phyloP scores from a whole-genome alignment of 176 grass and related monocot genomes.

The Avena atlantica region DNA sequence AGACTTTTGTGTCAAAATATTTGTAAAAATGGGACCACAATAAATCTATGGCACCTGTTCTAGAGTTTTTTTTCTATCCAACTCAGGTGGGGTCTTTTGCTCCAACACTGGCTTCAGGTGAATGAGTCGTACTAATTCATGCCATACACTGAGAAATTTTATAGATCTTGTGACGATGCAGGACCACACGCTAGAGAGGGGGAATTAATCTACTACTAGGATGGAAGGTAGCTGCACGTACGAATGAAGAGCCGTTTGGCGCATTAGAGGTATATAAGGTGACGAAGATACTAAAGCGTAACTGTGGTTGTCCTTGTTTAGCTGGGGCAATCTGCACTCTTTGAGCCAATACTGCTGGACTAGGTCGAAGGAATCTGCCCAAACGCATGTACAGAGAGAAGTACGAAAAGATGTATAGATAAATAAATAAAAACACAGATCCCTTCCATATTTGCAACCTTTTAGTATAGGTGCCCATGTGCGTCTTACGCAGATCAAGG shows the following conservation, averaged over 20 bases:
- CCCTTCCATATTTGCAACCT: not conserved
- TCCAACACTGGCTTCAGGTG: not conserved
- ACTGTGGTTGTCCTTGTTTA: conserved; percentile 24
- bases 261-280: not conserved
- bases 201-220: not conserved
- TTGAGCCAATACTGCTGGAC: not conserved
- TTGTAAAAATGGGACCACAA: not conserved
- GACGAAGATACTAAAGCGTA: not conserved
- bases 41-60: not conserved
- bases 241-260: not conserved
- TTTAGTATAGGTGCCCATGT: conserved; percentile 34
- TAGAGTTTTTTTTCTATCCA: not conserved
- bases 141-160: not conserved
- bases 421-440: not conserved
- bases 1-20: not conserved
- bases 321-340: not conserved
- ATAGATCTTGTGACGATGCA: not conserved
- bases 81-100: not conserved
- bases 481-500: not conserved
- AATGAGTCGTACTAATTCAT: not conserved
- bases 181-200: not conserved
- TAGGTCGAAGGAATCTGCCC: conserved; percentile 5
- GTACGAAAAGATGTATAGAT: not conserved
- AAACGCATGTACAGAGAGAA: not conserved
- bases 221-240: conserved; percentile 18